phyloP scores from a whole-genome alignment of 352 stramenopile genomes.

The Phytophthora podocarpi region DNA sequence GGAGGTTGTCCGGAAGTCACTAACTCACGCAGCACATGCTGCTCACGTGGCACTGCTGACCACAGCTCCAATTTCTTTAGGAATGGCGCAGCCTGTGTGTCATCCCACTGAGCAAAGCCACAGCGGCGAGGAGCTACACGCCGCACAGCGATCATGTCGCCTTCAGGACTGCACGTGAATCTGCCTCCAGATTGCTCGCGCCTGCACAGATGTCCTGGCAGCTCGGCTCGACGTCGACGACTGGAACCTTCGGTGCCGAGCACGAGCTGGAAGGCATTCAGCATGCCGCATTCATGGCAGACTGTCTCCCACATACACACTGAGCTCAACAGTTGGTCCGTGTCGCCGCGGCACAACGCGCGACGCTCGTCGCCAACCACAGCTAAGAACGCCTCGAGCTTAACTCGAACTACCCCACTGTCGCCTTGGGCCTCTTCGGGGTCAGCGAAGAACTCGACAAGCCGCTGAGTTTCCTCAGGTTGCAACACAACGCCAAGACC shows the following conservation, averaged over 20 bases:
- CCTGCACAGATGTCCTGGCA: constrained; percentile 70
- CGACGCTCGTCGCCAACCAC: constrained; percentile 80
- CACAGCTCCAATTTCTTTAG: constrained; percentile 79
- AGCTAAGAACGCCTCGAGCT: constrained; percentile 73
- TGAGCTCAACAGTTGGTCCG: constrained; percentile 70
- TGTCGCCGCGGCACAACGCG: constrained; percentile 74
- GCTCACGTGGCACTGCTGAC: constrained; percentile 73
- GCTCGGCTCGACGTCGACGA: constrained; percentile 63
- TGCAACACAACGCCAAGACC: constrained; percentile 85
- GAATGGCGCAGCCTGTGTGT: constrained; percentile 52
- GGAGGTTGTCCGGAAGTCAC: constrained; percentile 72
- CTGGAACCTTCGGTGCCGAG: constrained; percentile 48
- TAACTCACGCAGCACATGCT: constrained; percentile 66
- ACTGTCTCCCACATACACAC: constrained; percentile 93
- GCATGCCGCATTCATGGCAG: constrained; percentile 91
- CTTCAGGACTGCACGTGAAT: constrained; percentile 65
- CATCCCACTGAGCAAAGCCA: constrained; percentile 64
- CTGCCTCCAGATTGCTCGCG: constrained; percentile 50
- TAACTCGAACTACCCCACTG: constrained; percentile 17
- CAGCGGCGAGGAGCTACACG: constrained; percentile 58
- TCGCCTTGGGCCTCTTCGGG: constrained; percentile 54
- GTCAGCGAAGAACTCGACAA: constrained; percentile 89
- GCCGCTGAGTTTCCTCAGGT: constrained; percentile 71
- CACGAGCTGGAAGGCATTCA: constrained; percentile 89
- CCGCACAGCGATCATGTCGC: constrained; percentile 71